A percentile compares a stretch with the other conserved stretches of the same genome.
phyloP scores from a whole-genome alignment of 2,329 filamentous ascomycete genomes.

The Cyphellophora attinorum region DNA sequence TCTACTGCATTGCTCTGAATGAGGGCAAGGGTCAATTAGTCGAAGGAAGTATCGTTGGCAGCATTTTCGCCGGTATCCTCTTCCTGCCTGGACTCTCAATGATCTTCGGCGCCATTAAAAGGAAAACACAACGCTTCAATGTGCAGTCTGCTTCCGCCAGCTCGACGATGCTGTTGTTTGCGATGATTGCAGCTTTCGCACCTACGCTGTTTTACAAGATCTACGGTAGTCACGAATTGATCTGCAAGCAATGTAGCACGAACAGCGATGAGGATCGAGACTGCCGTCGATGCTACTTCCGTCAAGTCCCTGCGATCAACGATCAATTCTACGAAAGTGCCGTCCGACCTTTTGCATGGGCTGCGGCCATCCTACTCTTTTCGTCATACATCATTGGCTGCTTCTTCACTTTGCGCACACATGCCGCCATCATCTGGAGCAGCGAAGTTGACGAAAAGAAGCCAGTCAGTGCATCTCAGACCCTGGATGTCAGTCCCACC shows the following conservation, averaged over 20 bases:
- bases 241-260: constrained; percentile 59
- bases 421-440: constrained; percentile 96
- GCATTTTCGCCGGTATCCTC: constrained; percentile 92
- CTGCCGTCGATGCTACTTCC: constrained; percentile 89
- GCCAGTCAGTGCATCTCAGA: constrained; percentile 40
- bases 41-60: constrained; percentile 93
- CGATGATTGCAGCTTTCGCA: constrained; percentile 87
- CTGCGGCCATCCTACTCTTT: constrained; percentile 76
- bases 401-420: constrained; percentile 90
- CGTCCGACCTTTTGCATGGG: constrained; percentile 86
- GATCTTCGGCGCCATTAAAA: constrained; percentile 96
- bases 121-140: constrained; percentile 98
- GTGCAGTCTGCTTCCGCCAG: constrained; percentile 92
- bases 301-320: constrained; percentile 71
- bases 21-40: constrained; percentile 90
- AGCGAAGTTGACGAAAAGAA: constrained; percentile 71
- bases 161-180: constrained; percentile 95
- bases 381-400: constrained; percentile 87
- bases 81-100: constrained; percentile 93
- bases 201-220: constrained; percentile 98
- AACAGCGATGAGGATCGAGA: constrained; percentile 52
- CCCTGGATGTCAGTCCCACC: constrained; percentile 22
- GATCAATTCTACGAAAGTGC: constrained; percentile 86
- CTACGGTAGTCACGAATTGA: constrained; percentile 92
- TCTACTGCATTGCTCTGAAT: constrained; percentile 88